Conservation (phyloP, 1,284 basidiomycete species). For the Cystobasidiaceae sp. region DNA sequence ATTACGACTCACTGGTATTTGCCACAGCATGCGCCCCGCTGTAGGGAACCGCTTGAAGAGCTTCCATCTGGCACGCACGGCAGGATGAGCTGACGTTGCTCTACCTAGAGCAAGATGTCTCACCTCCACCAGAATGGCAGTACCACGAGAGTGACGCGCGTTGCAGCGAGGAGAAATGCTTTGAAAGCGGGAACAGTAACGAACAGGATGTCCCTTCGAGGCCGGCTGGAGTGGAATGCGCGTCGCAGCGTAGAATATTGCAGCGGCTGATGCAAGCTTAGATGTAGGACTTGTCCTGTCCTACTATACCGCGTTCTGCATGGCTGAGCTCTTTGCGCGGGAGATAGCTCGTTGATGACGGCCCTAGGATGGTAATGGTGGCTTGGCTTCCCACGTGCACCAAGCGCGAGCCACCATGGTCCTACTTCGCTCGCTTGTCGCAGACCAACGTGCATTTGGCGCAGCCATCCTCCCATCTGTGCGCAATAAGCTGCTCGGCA, state of each 20-base stretch:
- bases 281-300: no score
- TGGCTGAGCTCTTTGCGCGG: no score
- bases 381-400: no score
- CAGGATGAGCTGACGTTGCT: constrained; percentile 47
- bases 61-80: constrained; percentile 26
- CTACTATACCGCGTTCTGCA: no score
- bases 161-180: constrained; percentile 46
- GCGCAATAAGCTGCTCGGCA: no score
- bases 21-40: constrained; percentile 29
- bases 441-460: no score
- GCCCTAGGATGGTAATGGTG: no score
- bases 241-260: not conserved
- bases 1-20: constrained; percentile 24
- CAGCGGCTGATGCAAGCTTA: no score
- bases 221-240: constrained; percentile 32
- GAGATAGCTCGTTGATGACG: no score
- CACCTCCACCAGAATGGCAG: constrained; percentile 48
- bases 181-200: constrained; percentile 48
- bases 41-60: constrained; percentile 35
- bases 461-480: no score
- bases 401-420: no score
- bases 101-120: constrained; percentile 42
- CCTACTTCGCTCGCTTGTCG: no score
- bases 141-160: constrained; percentile 49
- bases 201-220: constrained; percentile 51